phyloP scores from a whole-genome alignment of 2,329 filamentous ascomycete genomes.

The Fusarium pseudonygamai region DNA sequence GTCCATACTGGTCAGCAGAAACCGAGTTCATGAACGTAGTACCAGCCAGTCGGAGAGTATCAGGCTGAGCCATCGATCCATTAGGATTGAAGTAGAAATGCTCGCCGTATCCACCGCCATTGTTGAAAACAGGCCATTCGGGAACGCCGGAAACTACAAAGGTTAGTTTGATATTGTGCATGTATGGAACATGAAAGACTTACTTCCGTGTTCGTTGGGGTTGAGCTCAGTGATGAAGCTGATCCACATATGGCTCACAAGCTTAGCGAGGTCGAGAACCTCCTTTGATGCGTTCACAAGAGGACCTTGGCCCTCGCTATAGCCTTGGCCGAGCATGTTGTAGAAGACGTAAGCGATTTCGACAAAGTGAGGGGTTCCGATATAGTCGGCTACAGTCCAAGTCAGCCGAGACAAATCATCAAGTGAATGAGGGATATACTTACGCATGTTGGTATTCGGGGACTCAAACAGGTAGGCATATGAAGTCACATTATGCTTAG shows the following conservation, averaged over 20 bases:
- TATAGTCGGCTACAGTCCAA: conserved; percentile 1
- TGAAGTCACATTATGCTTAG: conserved; percentile 57
- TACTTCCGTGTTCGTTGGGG: conserved; percentile 51
- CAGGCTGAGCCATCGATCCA: conserved; percentile 19
- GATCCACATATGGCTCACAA: conserved; percentile 51
- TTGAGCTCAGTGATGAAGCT: conserved; percentile 50
- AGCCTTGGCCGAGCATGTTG: conserved; percentile 57
- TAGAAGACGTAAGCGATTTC: conserved; percentile 57
- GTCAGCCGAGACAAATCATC: neutral
- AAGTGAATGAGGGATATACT: neutral
- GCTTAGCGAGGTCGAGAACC: conserved; percentile 49
- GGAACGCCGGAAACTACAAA: conserved; percentile 12
- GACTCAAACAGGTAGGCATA: conserved; percentile 64
- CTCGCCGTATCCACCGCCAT: conserved; percentile 32
- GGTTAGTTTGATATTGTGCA: neutral
- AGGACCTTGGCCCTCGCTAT: conserved; percentile 41
- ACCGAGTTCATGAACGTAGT: conserved; percentile 36
- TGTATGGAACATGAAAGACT: neutral
- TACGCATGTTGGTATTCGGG: conserved; percentile 22
- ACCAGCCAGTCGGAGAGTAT: conserved; percentile 32
- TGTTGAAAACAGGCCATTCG: conserved; percentile 30
- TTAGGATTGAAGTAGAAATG: conserved; percentile 39
- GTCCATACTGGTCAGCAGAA: conserved; percentile 27
- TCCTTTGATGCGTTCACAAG: conserved; percentile 53
- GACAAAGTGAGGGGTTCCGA: conserved; percentile 43